Evolutionary conservation across 257 asterid species (phyloP), one percentile per base, ranked within the genome.

Genomic region (Solanum infundibuliforme): DNA sequence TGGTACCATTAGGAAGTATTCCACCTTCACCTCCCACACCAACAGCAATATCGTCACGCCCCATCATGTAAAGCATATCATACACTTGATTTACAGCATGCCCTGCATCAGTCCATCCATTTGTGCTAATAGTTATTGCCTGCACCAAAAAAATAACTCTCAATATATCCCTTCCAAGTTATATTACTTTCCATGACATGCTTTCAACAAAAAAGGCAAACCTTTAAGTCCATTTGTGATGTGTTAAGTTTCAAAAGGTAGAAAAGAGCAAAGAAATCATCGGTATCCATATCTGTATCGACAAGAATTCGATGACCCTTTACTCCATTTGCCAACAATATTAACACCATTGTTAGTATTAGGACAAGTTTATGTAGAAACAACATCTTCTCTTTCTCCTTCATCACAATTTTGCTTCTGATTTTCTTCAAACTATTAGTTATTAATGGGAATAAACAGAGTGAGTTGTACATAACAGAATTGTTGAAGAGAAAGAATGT

Each of bases 1-100:
- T 91, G 60, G 93, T 90, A n/a, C 97, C 98, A 89, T 95, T 93
- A 86, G 93, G 90, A 85, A 93, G 94, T 85, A 96, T 93, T 79
- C 95, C 96, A 62, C 98, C 99, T 87, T 95, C 99, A 41, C 99
- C 98, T 81, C 99, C 99, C 5, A 96, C 93, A 1, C 98, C 99
- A 83, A 96, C 98, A 7, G 94, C 92, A 86, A 96, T 88, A 79
- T 96, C 98, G 23, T 96, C 99, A 18, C 99, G 88, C 36, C 95
- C 98, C 99, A 96, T 95, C 99, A 96, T 96, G 91, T 92, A 92
- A 86, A 96, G 99, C 72, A 94, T 68, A 87, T 95, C 98, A 82
- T 96, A 96, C 13, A 96, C 55, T 16, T 95, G 98, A 91, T 95
- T 96, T 14, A 94, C 95, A 46, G 95, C 93, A 83, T 96, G 98